Percentiles rank a stretch among this genome's conserved stretches.
These are phyloP conservation scores for Coleophoma cylindrospora DNA, from an alignment of 2,329 filamentous ascomycete species.

Conservation along the genomic window DNA sequence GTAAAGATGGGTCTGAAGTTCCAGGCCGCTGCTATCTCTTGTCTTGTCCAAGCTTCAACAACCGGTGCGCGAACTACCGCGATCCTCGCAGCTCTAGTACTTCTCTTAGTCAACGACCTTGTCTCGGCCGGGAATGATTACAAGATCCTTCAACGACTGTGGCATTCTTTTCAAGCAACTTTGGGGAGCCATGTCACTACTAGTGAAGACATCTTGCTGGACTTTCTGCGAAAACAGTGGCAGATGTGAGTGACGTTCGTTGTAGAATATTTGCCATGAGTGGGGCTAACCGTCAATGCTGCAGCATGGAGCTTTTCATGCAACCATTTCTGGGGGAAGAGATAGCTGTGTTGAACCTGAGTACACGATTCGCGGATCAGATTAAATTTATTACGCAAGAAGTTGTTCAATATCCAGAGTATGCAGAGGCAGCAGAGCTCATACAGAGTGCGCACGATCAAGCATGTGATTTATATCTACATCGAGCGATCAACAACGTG, in stretches of 20 bases:
- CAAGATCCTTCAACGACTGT: neutral
- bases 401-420: neutral
- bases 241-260: neutral
- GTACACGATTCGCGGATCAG: neutral
- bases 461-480: slow-evolving; percentile 1
- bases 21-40: neutral
- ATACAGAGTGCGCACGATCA: neutral
- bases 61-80: neutral
- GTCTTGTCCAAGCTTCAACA: neutral
- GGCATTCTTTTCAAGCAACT: neutral
- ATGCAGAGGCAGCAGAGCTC: neutral
- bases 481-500: neutral
- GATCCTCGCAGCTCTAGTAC: neutral
- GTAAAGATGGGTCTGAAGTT: neutral
- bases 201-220: neutral
- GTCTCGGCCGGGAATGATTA: neutral
- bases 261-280: too few species aligned
- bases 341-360: neutral
- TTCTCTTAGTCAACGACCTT: neutral
- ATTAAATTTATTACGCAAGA: neutral
- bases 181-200: neutral
- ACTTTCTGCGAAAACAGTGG: neutral
- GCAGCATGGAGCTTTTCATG: neutral
- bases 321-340: neutral
- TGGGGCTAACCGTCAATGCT: too few species aligned